Evolutionary conservation across 176 grass and related monocot species (phyloP).

Genomic region (Carex kokanica): DNA sequence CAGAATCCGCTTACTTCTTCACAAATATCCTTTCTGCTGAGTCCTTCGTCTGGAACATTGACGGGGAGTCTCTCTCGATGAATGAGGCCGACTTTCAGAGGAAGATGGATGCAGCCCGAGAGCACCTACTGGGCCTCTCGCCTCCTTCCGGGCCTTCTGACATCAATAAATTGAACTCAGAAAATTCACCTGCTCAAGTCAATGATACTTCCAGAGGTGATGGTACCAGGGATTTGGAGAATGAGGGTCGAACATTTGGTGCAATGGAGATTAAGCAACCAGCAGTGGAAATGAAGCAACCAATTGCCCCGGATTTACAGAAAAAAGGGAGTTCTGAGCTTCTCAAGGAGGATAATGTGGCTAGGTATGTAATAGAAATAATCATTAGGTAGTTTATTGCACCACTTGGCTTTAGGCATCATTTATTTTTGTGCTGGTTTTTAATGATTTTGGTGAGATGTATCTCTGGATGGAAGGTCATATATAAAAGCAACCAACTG

Average conservation of each 20-base stretch:
- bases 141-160: slow-evolving; percentile 5
- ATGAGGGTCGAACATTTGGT: slow-evolving; percentile 27
- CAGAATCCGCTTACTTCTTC: slow-evolving; percentile 93
- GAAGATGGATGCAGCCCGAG: slow-evolving; percentile 83
- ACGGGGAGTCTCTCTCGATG: slow-evolving; percentile 80
- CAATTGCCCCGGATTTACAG: slow-evolving; percentile 46
- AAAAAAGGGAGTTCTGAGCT: slow-evolving; percentile 73
- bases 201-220: slow-evolving; percentile 36
- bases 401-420: neutral
- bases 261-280: slow-evolving; percentile 40
- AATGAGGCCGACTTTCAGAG: slow-evolving; percentile 79
- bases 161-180: slow-evolving; percentile 21
- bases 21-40: slow-evolving; percentile 94
- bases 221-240: slow-evolving; percentile 37
- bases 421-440: neutral
- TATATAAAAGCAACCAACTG: neutral
- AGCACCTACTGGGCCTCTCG: slow-evolving; percentile 51
- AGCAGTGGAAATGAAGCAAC: slow-evolving; percentile 37
- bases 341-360: slow-evolving; percentile 57
- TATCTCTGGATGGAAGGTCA: neutral
- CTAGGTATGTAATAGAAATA: slow-evolving; percentile 1
- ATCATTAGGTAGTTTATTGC: neutral
- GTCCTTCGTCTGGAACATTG: slow-evolving; percentile 97
- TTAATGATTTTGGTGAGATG: slow-evolving; percentile 1
- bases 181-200: slow-evolving; percentile 40